These are phyloP conservation scores for Artemisia argyi DNA, from an alignment of 129 eudicot species.

Conservation along the genomic window DNA sequence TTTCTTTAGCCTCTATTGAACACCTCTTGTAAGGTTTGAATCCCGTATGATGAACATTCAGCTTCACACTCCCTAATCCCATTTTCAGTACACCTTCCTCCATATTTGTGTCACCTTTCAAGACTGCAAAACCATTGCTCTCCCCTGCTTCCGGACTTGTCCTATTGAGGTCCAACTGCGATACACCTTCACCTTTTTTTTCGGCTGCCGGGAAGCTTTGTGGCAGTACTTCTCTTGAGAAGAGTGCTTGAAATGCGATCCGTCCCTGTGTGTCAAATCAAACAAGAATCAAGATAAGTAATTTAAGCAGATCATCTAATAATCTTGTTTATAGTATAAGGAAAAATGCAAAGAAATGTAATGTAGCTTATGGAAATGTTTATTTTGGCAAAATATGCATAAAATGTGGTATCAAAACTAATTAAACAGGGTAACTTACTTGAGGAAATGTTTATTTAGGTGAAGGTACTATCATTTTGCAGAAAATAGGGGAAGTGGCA, in stretches of 20 bases:
- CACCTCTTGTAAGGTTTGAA: conserved; percentile 94
- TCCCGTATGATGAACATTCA: conserved; percentile 61
- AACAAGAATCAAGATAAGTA: not conserved
- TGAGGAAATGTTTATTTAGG: no score
- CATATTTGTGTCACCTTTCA: conserved; percentile 35
- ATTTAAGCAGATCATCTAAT: no score
- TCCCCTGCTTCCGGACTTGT: conserved; percentile 31
- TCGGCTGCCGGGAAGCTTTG: conserved; percentile 66
- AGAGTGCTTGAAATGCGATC: conserved; percentile 85
- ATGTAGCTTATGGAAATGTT: no score
- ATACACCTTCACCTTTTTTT: conserved; percentile 20
- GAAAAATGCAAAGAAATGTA: no score
- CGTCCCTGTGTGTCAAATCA: conserved; percentile 59
- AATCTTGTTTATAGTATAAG: no score
- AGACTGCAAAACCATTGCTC: conserved; percentile 20
- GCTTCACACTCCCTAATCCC: conserved; percentile 53
- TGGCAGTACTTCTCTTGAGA: conserved; percentile 73
- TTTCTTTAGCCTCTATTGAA: conserved; percentile 81
- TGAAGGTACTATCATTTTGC: no score
- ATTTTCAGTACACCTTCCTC: conserved; percentile 41
- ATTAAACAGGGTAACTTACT: no score
- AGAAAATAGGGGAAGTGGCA: no score
- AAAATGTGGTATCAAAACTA: no score
- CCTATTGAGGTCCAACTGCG: conserved; percentile 51
- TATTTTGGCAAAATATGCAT: no score